Evolutionary conservation across 352 stramenopile genomes (phyloP), one percentile per base, ranked within the genome.

Genomic region (Globisporangium rhizosaccharum): DNA sequence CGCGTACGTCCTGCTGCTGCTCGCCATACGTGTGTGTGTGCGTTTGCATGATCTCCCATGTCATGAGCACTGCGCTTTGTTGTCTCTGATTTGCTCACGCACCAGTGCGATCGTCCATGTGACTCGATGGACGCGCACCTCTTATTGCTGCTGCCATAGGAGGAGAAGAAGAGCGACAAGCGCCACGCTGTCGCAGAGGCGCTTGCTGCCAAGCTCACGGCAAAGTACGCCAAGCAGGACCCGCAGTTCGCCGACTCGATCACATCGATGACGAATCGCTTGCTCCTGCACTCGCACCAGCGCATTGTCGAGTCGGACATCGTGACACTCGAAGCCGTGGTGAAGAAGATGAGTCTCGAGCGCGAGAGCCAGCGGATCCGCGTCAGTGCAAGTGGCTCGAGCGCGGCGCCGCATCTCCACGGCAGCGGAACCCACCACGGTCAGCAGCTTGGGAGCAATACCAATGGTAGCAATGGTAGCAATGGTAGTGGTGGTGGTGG

Each of bases 301-400:
- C 73, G 76, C 11, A 57, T 89, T 7, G 61, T 79, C 44, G 75
- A 89, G 59, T 71, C 71, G 6, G 79, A 89, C 57, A 78, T 89
- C 11, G 64, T 84, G 30, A 75, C 79, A 12, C 63, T 89, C 10
- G 76, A 89, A 62, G 66, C 76, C 6, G 73, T 79, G 11, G 70
- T 89, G 10, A 81, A 79, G 63, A 87, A 87, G 56, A 79, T 87
- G 72, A 82, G 73, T 65, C 44, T 75, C 28, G 76, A 89, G 51
- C 63, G 79, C 5, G 62, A 73, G 28, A 65, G 63, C 37, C 59
- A 60, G 48, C 62, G 66, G 11, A 20, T 12, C 17, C 20, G 46
- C 58, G 58, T 48, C 50, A 56, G 33, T 33, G 20, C 36, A 51
- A 46, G 52, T 42, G 23, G 25, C 37, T 42, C 50, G 66, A 51